These are phyloP conservation scores for Nematocida displodere DNA, from an alignment of 371 early-diverging fungal species.

Conservation along the genomic window DNA sequence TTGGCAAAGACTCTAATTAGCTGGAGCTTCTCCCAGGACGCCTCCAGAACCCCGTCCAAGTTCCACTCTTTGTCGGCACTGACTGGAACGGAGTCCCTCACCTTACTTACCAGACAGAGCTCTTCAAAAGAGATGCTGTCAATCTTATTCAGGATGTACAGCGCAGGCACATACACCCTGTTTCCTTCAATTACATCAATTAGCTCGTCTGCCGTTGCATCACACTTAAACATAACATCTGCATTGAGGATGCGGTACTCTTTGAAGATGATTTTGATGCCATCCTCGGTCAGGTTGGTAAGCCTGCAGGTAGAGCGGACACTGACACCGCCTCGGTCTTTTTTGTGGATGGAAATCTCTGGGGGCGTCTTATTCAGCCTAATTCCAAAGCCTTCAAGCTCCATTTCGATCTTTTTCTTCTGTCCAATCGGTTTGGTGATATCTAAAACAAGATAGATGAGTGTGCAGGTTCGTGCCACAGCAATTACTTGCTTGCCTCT, in stretches of 20 bases:
- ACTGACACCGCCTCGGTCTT: conserved; percentile 91
- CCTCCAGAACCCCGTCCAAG: conserved; percentile 89
- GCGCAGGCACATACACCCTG: conserved; percentile 84
- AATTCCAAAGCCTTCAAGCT: conserved; percentile 94
- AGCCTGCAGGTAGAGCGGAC: conserved; percentile 69
- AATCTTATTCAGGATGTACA: conserved; percentile 96
- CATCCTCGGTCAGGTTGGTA: conserved; percentile 77
- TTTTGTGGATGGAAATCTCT: conserved; percentile 79
- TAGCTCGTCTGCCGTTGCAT: conserved; percentile 89
- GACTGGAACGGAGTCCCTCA: conserved; percentile 92
- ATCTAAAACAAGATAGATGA: conserved; percentile 88
- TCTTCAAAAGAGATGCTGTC: conserved; percentile 92
- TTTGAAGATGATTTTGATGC: conserved; percentile 83
- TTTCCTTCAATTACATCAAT: conserved; percentile 91
- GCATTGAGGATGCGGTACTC: conserved; percentile 94
- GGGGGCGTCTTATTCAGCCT: conserved; percentile 81
- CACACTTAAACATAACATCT: conserved; percentile 77
- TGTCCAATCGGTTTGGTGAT: conserved; percentile 84
- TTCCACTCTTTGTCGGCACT: conserved; percentile 96
- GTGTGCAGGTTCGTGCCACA: conserved; percentile 88
- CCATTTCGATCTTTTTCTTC: conserved; percentile 79
- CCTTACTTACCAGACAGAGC: conserved; percentile 85
- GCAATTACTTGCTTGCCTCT: conserved; percentile 88
- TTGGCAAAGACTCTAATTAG: conserved; percentile 79
- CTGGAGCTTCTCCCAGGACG: conserved; percentile 63